Conservation (phyloP, 1,139 yeast species). For the Groenewaldozyma sp. region DNA sequence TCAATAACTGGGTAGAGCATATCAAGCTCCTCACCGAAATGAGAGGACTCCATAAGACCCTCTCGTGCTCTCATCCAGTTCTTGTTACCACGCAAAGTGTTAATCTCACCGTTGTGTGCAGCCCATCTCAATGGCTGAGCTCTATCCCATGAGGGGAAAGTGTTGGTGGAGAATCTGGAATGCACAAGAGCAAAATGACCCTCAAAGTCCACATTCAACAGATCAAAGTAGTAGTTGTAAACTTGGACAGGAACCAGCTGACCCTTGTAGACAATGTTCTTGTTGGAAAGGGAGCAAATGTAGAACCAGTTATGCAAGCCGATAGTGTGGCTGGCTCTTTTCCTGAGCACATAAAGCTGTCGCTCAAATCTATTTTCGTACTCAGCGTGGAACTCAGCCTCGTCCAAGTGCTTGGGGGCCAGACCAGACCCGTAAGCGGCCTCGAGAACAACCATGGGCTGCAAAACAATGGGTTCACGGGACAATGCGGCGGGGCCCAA, state of each 20-base stretch:
- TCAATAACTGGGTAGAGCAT: conserved; percentile 89
- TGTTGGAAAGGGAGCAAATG: conserved; percentile 84
- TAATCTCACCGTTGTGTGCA: conserved; percentile 98
- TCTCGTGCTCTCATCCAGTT: conserved; percentile 99
- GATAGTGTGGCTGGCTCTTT: conserved; percentile 81
- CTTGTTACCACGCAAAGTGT: conserved; percentile 93
- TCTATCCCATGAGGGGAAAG: conserved; percentile 99
- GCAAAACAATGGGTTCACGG: conserved; percentile 84
- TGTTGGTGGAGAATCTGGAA: conserved; percentile 94
- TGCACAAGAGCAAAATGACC: conserved; percentile 96
- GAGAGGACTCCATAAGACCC: conserved; percentile 83
- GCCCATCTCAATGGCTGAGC: conserved; percentile 98
- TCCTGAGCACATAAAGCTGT: conserved; percentile 75
- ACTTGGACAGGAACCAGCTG: conserved; percentile 96
- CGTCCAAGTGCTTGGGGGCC: conserved; percentile 22
- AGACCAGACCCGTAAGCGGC: conserved; percentile 42
- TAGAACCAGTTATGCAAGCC: conserved; percentile 97
- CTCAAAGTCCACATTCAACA: conserved; percentile 84
- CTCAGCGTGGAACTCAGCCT: conserved; percentile 43
- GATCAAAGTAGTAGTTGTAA: conserved; percentile 86
- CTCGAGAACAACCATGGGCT: conserved; percentile 72
- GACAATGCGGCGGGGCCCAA: conserved; percentile 92
- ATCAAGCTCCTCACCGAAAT: conserved; percentile 88
- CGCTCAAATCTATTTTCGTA: conserved; percentile 68
- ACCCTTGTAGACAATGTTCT: conserved; percentile 92